These are phyloP conservation scores for Dothideomycetidae sp. DNA, from an alignment of 2,329 filamentous ascomycete genomes.

Conservation along the genomic window DNA sequence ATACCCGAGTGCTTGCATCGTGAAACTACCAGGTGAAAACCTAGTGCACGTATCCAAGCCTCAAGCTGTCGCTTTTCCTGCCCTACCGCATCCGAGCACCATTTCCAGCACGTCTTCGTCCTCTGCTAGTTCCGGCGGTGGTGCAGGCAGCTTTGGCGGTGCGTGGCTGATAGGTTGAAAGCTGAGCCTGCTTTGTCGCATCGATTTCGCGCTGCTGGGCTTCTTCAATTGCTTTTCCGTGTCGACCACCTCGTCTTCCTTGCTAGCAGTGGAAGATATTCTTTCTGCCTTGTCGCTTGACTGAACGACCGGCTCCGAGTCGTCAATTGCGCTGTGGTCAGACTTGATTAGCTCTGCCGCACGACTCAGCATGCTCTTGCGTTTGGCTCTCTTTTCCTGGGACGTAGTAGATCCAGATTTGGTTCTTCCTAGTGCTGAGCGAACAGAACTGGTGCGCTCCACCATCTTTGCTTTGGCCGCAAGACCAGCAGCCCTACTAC, in stretches of 20 bases:
- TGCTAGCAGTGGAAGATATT: slow-evolving; percentile 3
- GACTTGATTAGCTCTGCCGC: slow-evolving; percentile 2
- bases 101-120: slow-evolving; percentile 8
- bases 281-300: slow-evolving; percentile 2
- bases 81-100: slow-evolving; percentile 3
- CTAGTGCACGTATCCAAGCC: no score
- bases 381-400: slow-evolving; percentile 4
- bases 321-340: neutral
- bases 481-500: slow-evolving; percentile 6
- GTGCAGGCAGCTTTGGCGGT: neutral
- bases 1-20: no score
- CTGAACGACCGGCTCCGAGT: neutral
- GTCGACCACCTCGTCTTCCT: neutral
- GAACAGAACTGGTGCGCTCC: slow-evolving; percentile 1
- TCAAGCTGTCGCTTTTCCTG: neutral
- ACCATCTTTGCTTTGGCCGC: slow-evolving; percentile 3
- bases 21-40: no score
- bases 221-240: slow-evolving; percentile 1
- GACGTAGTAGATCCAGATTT: slow-evolving; percentile 1
- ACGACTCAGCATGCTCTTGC: slow-evolving; percentile 5
- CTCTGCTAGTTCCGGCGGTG: slow-evolving; percentile 1
- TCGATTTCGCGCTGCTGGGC: slow-evolving; percentile 5
- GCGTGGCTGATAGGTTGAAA: slow-evolving; percentile 1
- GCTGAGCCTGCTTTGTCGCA: slow-evolving; percentile 8
- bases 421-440: slow-evolving; percentile 1